Base-by-base conservation (phyloP, 208 protist genomes). In the Wallacemonas sp. region DNA sequence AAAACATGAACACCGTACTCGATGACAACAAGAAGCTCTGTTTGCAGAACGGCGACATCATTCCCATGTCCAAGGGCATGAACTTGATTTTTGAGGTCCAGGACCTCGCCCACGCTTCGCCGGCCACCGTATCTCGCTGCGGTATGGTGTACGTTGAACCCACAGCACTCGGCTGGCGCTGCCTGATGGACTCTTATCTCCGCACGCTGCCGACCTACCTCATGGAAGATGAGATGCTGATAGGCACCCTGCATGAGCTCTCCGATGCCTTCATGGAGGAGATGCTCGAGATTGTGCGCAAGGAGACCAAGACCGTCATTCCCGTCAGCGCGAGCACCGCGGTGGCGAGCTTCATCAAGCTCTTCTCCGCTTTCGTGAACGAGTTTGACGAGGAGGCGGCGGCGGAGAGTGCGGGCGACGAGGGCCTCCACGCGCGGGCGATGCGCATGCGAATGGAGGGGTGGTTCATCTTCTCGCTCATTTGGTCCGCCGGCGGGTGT, bases 1-100 rank as follows among this genome's bases (percentile, higher is more conserved):
- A 99, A 79, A 99, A 98, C 76, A 98, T 99, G 97, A 99, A 99
- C 86, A 99, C 98, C 19, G 97, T 99, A 24, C 88, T 99, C 13
- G 98, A 99, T 74, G 98, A 99, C 77, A 99, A 99, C 83, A 99
- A 98, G 83, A 98, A 98, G 71, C 91, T 99, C 37, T 99, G 98
- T 69, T 80, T 99, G 52, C 90, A 98, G 48, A 97, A 95, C 67
- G 95, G 95, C 46, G 96, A 99, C 73, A 98, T 98, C 65, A 98
- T 99, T 70, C 87, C 95, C 53, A 98, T 99, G 97, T 91, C 87
- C 24, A 87, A 90, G 45, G 87, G 82, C 34, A 97, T 98, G 92
- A 98, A 98, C 67, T 71, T 99, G 52, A 90, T 99, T 59, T 99
- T 99, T 68, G 98, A 99, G 78, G 94, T 98, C 32, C 93, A 98